phyloP scores from a whole-genome alignment of 306 rosid genomes.

The Argentina anserina region DNA sequence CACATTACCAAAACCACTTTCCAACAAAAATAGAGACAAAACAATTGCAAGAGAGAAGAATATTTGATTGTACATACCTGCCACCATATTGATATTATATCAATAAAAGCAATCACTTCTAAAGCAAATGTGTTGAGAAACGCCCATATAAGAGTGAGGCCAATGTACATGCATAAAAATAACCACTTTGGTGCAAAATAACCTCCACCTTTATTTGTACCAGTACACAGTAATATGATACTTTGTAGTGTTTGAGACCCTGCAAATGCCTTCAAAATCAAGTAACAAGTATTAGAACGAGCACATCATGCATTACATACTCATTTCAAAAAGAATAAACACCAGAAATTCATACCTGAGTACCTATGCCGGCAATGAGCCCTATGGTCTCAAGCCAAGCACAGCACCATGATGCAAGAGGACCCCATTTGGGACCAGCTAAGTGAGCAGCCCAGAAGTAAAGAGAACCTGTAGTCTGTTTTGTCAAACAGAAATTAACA shows the following conservation, averaged over 20 bases:
- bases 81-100: conserved; percentile 85
- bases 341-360: conserved; percentile 51
- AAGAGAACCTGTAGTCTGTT: conserved; percentile 86
- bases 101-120: conserved; percentile 73
- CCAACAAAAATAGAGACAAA: background rate
- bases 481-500: conserved; percentile 4
- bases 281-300: conserved; percentile 8
- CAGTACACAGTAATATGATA: conserved; percentile 64
- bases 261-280: conserved; percentile 72
- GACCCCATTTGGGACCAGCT: conserved; percentile 92
- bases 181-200: conserved; percentile 81
- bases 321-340: background rate
- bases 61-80: conserved; percentile 67
- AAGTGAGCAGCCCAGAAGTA: conserved; percentile 97
- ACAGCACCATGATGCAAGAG: conserved; percentile 90
- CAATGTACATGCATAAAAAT: conserved; percentile 76
- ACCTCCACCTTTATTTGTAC: conserved; percentile 78
- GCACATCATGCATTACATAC: too few relatives aligned
- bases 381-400: conserved; percentile 95
- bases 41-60: conserved; percentile 1
- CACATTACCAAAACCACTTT: background rate
- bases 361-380: conserved; percentile 76
- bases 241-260: conserved; percentile 81
- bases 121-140: conserved; percentile 74
- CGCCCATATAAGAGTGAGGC: conserved; percentile 82